These are phyloP conservation scores for Candida awuae DNA, from an alignment of 805 yeast species.

Conservation along the genomic window DNA sequence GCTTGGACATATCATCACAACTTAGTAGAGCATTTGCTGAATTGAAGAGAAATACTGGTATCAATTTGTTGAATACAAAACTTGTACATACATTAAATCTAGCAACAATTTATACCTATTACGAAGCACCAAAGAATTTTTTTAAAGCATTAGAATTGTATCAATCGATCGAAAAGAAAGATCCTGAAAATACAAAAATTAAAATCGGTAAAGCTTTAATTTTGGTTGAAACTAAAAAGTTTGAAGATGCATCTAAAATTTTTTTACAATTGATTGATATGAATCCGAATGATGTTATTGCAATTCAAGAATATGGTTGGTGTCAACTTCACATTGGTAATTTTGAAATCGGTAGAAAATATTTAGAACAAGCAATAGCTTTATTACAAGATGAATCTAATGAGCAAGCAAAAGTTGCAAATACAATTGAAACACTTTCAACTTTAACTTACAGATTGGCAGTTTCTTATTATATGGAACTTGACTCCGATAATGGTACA, in stretches of 20 bases:
- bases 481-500: conserved; percentile 12
- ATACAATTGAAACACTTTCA: conserved; percentile 51
- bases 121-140: conserved; percentile 87
- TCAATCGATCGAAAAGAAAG: conserved; percentile 44
- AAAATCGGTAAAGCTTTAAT: conserved; percentile 78
- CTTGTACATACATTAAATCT: conserved; percentile 54
- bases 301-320: conserved; percentile 71
- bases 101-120: conserved; percentile 72
- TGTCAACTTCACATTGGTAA: conserved; percentile 52
- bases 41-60: conserved; percentile 38
- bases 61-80: conserved; percentile 42
- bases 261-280: conserved; percentile 36
- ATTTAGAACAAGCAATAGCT: conserved; percentile 37
- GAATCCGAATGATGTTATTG: conserved; percentile 48
- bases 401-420: conserved; percentile 20
- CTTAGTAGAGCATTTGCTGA: conserved; percentile 52
- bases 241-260: conserved; percentile 46
- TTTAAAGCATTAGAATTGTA: conserved; percentile 65
- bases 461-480: conserved; percentile 42
- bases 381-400: conserved; percentile 2
- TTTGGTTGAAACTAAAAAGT: conserved; percentile 54
- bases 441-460: conserved; percentile 67
- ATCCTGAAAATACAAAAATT: conserved; percentile 42
- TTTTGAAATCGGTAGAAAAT: conserved; percentile 42
- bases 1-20: conserved; percentile 48